Evolutionary conservation across 768 basidiomycete species (phyloP), one percentile per base, ranked within the genome.

Genomic region (Collybia sordida): DNA sequence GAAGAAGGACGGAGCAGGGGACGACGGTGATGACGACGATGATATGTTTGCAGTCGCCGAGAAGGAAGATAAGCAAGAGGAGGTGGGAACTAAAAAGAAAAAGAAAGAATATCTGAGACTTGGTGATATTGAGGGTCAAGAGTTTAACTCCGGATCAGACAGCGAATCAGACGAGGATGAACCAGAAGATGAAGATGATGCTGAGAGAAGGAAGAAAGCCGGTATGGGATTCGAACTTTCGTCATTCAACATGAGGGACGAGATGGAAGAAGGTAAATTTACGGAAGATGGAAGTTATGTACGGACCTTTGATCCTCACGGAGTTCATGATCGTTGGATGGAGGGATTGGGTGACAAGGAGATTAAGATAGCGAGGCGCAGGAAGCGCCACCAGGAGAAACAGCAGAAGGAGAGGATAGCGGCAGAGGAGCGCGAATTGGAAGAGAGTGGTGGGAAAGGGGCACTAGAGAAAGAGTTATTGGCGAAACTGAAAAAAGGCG

Each of bases 261-360:
- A 99, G 77, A 95, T 98, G 88, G 88, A 93, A 62, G 96, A 98
- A 70, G 97, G 97, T 34, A 92, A 93, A 64, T 98, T 99, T 73
- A 86, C 91, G 4, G 90, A 89, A 52, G 96, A 98, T 63, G 97
- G 97, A 41, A 88, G 69, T 60, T 93, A 93, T 63, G 83, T 90
- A 42, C 86, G 88, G 56, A 79, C 86, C 9, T 86, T 87, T 64
- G 97, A 99, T 66, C 90, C 90, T 1, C 88, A 94, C 63, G 92
- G 86, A 21, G 81, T 88, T 34, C 94, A 99, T 65, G 97, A 99
- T 68, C 81, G 82, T 27, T 99, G 97, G 97, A 88, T 99, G 82
- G 90, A 93, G n/a, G 86, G 83, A 1, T 56, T 95, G 28, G 87
- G 86, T 59, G 93, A 96, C 60, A 77, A 75, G 51, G 90, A 87